Conservation (phyloP, 2,329 filamentous ascomycete species). For the Chrysoporthe austroafricana region DNA sequence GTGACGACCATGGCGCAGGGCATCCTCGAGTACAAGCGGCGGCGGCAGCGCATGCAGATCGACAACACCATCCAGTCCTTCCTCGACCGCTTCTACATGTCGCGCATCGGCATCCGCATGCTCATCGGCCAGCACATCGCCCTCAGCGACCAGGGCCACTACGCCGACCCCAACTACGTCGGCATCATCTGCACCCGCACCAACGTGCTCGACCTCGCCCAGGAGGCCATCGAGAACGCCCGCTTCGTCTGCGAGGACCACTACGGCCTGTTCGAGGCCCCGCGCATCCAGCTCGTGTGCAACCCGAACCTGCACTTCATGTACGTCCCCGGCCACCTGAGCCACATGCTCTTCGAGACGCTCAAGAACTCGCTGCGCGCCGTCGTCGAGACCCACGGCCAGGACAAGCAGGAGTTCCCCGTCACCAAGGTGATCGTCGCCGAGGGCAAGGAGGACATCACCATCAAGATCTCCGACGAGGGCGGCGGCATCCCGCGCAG, state of each 20-base stretch:
- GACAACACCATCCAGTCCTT: constrained; percentile 97
- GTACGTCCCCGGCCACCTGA: constrained; percentile 98
- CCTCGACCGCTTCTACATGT: constrained; percentile 99
- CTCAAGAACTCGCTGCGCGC: constrained; percentile 97
- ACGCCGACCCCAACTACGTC: constrained; percentile 90
- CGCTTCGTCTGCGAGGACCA: constrained; percentile 99
- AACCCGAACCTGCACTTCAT: constrained; percentile 95
- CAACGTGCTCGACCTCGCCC: constrained; percentile 90
- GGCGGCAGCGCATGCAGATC: constrained; percentile 95
- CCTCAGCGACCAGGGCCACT: constrained; percentile 87
- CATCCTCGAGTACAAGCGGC: constrained; percentile 97
- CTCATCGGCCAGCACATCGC: constrained; percentile 98
- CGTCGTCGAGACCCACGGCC: constrained; percentile 92
- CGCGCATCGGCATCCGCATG: constrained; percentile 98
- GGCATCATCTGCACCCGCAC: constrained; percentile 99
- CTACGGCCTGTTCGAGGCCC: constrained; percentile 95
- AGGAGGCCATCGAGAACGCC: constrained; percentile 97
- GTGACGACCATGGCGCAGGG: constrained; percentile 98
- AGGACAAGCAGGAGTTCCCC: constrained; percentile 94
- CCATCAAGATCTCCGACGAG: constrained; percentile 97
- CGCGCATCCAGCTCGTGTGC: constrained; percentile 95
- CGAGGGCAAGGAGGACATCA: constrained; percentile 97
- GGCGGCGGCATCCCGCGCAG: constrained; percentile 93
- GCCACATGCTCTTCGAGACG: constrained; percentile 99
- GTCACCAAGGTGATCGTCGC: constrained; percentile 97